phyloP scores from a whole-genome alignment of 2,329 filamentous ascomycete genomes.

The Byssothecium circinans region DNA sequence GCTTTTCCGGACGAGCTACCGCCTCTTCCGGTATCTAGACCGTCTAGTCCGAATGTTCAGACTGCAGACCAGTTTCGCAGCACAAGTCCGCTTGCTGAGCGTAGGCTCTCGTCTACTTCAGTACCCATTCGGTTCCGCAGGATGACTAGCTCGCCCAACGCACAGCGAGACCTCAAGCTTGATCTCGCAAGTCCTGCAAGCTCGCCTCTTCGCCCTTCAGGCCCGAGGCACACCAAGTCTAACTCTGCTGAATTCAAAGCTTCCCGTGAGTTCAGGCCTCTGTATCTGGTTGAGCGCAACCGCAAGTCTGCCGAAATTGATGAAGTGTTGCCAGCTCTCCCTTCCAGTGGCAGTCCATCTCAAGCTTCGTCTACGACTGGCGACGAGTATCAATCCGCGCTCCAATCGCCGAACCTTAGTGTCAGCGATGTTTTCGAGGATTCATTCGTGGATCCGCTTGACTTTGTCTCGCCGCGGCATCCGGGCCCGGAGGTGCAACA shows the following conservation, averaged over 20 bases:
- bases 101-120: conserved; percentile 49
- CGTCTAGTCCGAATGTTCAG: conserved; percentile 28
- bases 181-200: conserved; percentile 38
- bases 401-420: conserved; percentile 41
- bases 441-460: conserved; percentile 24
- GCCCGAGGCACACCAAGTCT: conserved; percentile 50
- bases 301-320: conserved; percentile 37
- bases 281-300: conserved; percentile 76
- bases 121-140: conserved; percentile 60
- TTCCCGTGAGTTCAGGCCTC: conserved; percentile 71
- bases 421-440: conserved; percentile 25
- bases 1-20: conserved; percentile 41
- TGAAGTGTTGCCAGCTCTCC: conserved; percentile 56
- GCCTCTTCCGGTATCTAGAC: conserved; percentile 34
- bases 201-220: conserved; percentile 45
- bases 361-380: conserved; percentile 39
- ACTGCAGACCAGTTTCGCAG: conserved; percentile 27
- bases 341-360: conserved; percentile 48
- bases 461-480: conserved; percentile 19
- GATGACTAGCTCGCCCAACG: conserved; percentile 47
- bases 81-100: conserved; percentile 19
- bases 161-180: conserved; percentile 46
- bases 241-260: conserved; percentile 55
- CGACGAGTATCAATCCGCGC: conserved; percentile 49
- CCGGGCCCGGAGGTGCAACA: conserved; percentile 20